Conservation (phyloP, 139 green algal genomes). For the Coccomyxa sp. region DNA sequence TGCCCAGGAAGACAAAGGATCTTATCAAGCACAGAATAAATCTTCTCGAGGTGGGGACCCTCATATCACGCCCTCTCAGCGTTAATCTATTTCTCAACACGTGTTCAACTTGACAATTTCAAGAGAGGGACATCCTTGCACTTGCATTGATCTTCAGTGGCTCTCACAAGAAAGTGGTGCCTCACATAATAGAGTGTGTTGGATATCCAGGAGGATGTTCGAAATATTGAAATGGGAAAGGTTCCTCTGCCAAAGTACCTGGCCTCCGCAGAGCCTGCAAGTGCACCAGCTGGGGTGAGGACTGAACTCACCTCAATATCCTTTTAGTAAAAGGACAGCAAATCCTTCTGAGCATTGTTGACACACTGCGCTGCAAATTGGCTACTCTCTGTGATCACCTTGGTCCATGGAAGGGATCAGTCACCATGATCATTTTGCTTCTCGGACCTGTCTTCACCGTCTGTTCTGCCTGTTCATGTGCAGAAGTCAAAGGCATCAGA, state of each 20-base stretch:
- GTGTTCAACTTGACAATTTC: too few species aligned
- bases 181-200: not conserved
- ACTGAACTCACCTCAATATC: too few species aligned
- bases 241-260: constrained; percentile 58
- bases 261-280: constrained; percentile 14
- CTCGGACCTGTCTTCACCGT: not conserved
- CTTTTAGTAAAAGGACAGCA: too few species aligned
- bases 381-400: too few species aligned
- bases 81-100: too few species aligned
- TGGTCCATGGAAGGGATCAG: too few species aligned
- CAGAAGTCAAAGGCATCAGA: constrained; percentile 8
- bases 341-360: too few species aligned
- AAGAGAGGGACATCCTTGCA: too few species aligned
- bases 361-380: too few species aligned
- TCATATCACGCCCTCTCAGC: not conserved
- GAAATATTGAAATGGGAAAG: constrained; percentile 53
- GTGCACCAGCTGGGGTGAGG: not conserved
- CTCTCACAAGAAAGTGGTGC: not conserved
- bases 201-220: constrained; percentile 48
- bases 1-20: constrained; percentile 28
- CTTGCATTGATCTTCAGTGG: not conserved
- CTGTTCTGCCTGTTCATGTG: not conserved
- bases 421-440: too few species aligned
- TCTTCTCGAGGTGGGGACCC: constrained; percentile 33
- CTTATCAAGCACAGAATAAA: constrained; percentile 33